A percentile compares a stretch with the other conserved stretches of the same genome.
Conservation (phyloP, 768 basidiomycete species). For the Suillus brevipes region DNA sequence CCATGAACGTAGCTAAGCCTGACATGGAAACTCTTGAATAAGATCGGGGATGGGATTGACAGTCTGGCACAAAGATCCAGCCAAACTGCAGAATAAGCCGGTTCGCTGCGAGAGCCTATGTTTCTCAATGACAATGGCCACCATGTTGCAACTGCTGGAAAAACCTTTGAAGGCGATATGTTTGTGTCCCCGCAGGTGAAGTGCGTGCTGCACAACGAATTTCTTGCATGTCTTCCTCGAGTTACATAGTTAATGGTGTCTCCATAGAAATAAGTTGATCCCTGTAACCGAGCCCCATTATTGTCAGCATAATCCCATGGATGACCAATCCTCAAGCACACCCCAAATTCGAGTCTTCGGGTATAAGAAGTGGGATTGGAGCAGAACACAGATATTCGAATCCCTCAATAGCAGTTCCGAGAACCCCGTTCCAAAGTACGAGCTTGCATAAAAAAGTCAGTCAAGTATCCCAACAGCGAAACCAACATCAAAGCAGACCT, state of each 20-base stretch:
- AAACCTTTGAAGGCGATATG: slow-evolving; percentile 1
- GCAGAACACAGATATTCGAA: no score
- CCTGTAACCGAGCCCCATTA: background rate
- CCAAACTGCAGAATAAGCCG: background rate
- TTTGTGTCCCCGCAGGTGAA: background rate
- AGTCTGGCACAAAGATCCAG: background rate
- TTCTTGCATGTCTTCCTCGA: background rate
- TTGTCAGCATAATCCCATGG: no score
- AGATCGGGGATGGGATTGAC: background rate
- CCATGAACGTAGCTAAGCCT: slow-evolving; percentile 6
- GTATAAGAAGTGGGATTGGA: no score
- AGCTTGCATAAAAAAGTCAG: background rate
- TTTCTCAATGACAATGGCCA: background rate
- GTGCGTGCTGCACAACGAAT: no score
- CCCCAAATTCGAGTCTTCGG: no score
- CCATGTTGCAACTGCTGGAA: background rate
- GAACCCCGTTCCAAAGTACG: background rate
- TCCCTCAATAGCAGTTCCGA: no score
- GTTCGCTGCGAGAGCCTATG: background rate
- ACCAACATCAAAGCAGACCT: background rate
- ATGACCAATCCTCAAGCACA: no score
- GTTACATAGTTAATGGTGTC: background rate
- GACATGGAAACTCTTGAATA: slow-evolving; percentile 1
- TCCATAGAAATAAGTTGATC: slow-evolving; percentile 1
- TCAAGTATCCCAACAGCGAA: background rate